Evolutionary conservation across 345 rosid genomes (phyloP).

Genomic region (Fremontodendron californicum): DNA sequence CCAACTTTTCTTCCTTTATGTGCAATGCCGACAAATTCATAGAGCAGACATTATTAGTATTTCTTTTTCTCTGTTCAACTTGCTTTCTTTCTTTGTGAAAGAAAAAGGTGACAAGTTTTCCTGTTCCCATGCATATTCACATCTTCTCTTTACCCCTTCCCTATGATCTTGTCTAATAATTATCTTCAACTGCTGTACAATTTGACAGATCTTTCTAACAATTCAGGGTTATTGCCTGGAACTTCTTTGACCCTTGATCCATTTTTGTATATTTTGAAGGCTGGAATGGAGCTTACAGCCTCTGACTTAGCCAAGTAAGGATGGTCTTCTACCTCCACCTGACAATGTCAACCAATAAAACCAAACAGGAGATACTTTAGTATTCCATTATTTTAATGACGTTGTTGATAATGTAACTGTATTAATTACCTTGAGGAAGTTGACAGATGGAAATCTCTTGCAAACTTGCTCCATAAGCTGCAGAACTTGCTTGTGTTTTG

Average conservation of each 20-base stretch:
- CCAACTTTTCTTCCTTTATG: not conserved
- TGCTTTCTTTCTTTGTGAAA: not conserved
- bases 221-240: constrained; percentile 32
- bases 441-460: constrained; percentile 53
- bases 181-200: constrained; percentile 31
- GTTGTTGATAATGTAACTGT: not conserved
- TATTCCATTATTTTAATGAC: not conserved
- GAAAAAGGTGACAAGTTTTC: constrained; percentile 6
- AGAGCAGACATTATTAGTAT: not conserved
- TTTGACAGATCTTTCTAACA: constrained; percentile 38
- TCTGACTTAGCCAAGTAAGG: constrained; percentile 44
- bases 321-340: constrained; percentile 53
- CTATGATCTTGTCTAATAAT: not conserved
- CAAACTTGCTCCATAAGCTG: constrained; percentile 42
- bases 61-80: not conserved
- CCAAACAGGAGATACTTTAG: not conserved
- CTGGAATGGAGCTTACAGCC: constrained; percentile 33
- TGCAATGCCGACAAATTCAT: not conserved
- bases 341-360: not conserved
- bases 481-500: constrained; percentile 33
- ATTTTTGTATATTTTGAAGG: constrained; percentile 51
- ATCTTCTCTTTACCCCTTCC: not conserved
- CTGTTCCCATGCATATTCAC: not conserved
- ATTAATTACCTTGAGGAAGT: constrained; percentile 43
- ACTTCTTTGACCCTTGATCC: constrained; percentile 44